These are phyloP conservation scores for Fusarium vanettenii DNA, from an alignment of 2,329 filamentous ascomycete genomes.

Conservation along the genomic window DNA sequence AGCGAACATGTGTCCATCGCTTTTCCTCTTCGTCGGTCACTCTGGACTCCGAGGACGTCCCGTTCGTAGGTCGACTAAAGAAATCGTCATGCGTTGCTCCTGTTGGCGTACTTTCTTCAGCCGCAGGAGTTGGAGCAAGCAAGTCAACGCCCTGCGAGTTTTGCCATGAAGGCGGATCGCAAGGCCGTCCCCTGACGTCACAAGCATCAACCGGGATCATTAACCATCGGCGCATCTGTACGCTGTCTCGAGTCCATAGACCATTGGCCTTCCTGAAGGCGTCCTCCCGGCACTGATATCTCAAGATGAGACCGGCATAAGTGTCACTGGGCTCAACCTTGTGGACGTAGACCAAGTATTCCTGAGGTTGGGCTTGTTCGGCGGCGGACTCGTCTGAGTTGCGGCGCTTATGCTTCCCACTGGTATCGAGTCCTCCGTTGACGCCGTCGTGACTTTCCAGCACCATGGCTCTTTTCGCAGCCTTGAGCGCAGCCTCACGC, in stretches of 20 bases:
- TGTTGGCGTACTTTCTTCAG: conserved; percentile 42
- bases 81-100: conserved; percentile 54
- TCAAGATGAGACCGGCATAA: conserved; percentile 89
- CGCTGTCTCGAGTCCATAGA: conserved; percentile 92
- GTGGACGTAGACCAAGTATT: conserved; percentile 91
- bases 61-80: conserved; percentile 53
- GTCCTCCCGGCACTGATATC: conserved; percentile 87
- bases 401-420: conserved; percentile 71
- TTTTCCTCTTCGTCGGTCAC: conserved; percentile 63
- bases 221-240: conserved; percentile 85
- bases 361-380: conserved; percentile 70
- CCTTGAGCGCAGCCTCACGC: conserved; percentile 65
- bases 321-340: conserved; percentile 86
- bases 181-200: conserved; percentile 79
- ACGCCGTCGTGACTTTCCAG: conserved; percentile 71
- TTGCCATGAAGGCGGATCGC: conserved; percentile 61
- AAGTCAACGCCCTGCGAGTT: conserved; percentile 59
- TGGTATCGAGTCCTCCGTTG: conserved; percentile 67
- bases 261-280: conserved; percentile 89
- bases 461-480: conserved; percentile 68
- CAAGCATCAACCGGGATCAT: conserved; percentile 92
- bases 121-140: conserved; percentile 60
- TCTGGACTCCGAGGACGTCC: conserved; percentile 42
- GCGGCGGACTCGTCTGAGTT: conserved; percentile 72
- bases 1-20: conserved; percentile 88